Evolutionary conservation across 805 yeast genomes (phyloP).

Genomic region (Metschnikowia similis): DNA sequence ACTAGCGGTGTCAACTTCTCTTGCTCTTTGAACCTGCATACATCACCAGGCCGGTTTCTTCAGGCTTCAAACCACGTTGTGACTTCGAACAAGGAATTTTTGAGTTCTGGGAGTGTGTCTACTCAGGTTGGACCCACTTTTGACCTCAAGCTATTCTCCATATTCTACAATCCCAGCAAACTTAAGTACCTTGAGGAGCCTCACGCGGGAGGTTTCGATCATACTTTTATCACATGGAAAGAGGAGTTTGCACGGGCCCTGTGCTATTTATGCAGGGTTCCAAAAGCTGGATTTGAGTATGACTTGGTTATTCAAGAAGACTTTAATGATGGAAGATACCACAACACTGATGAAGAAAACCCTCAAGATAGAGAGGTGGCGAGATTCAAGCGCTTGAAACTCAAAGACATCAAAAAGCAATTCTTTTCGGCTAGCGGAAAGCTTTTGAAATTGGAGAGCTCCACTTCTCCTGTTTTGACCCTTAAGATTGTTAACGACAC

Average conservation of each 20-base stretch:
- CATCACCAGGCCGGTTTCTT: slow-evolving; percentile 64
- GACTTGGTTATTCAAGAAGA: slow-evolving; percentile 48
- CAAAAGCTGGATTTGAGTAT: slow-evolving; percentile 34
- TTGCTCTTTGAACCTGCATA: slow-evolving; percentile 44
- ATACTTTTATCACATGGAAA: slow-evolving; percentile 56
- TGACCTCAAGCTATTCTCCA: slow-evolving; percentile 52
- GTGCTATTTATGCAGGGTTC: slow-evolving; percentile 35
- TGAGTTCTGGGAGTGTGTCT: neutral
- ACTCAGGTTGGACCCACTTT: slow-evolving; percentile 57
- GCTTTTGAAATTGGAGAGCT: slow-evolving; percentile 57
- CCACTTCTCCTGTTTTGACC: slow-evolving; percentile 62
- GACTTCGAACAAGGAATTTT: slow-evolving; percentile 31
- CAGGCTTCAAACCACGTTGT: slow-evolving; percentile 52
- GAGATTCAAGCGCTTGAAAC: slow-evolving; percentile 27
- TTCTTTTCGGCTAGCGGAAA: slow-evolving; percentile 71
- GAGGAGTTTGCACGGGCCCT: slow-evolving; percentile 61
- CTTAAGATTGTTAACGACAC: slow-evolving; percentile 37
- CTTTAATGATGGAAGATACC: slow-evolving; percentile 69
- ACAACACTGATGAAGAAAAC: slow-evolving; percentile 42
- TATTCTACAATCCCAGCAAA: slow-evolving; percentile 56
- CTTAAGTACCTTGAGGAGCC: slow-evolving; percentile 26
- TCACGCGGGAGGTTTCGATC: neutral
- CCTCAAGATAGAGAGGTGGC: slow-evolving; percentile 28
- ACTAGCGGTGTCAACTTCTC: slow-evolving; percentile 64
- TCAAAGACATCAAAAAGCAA: slow-evolving; percentile 44